phyloP scores from a whole-genome alignment of 345 rosid genomes.

The Populus tremula region DNA sequence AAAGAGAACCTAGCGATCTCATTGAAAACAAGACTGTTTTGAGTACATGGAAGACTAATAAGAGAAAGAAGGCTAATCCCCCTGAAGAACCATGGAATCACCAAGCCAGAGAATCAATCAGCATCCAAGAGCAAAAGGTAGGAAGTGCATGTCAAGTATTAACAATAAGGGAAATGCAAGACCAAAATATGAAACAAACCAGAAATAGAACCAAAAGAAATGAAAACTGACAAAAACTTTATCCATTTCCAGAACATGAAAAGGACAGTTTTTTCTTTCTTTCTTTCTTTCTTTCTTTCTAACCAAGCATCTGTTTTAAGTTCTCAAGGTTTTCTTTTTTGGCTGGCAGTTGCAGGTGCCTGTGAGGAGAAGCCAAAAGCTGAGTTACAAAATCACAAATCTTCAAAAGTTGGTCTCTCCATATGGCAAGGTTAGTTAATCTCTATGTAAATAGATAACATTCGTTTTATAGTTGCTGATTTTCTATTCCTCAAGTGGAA shows the following conservation, averaged over 20 bases:
- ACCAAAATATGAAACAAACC: background rate
- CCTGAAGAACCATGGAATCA: slow-evolving; percentile 16
- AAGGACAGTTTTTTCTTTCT: background rate
- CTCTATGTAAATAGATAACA: too few relatives aligned
- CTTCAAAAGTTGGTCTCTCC: slow-evolving; percentile 74
- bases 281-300: too few relatives aligned
- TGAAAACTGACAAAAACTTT: background rate
- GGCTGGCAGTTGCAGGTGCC: slow-evolving; percentile 33
- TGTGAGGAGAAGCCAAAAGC: slow-evolving; percentile 54
- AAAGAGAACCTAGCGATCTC: background rate
- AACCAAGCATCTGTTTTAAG: background rate
- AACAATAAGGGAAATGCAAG: background rate
- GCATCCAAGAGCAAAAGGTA: slow-evolving; percentile 23
- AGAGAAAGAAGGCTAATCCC: slow-evolving; percentile 29
- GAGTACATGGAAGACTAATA: slow-evolving; percentile 25
- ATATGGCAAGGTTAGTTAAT: slow-evolving; percentile 54
- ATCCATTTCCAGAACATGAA: background rate
- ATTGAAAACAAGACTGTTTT: background rate
- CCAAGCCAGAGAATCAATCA: slow-evolving; percentile 3
- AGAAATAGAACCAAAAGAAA: background rate
- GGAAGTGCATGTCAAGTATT: too few relatives aligned
- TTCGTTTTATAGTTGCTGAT: background rate
- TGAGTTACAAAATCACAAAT: slow-evolving; percentile 59
- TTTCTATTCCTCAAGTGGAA: background rate
- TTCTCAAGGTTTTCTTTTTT: background rate